These are phyloP conservation scores for Sanghuangporus baumii DNA, from an alignment of 1,284 basidiomycete species.

Conservation along the genomic window DNA sequence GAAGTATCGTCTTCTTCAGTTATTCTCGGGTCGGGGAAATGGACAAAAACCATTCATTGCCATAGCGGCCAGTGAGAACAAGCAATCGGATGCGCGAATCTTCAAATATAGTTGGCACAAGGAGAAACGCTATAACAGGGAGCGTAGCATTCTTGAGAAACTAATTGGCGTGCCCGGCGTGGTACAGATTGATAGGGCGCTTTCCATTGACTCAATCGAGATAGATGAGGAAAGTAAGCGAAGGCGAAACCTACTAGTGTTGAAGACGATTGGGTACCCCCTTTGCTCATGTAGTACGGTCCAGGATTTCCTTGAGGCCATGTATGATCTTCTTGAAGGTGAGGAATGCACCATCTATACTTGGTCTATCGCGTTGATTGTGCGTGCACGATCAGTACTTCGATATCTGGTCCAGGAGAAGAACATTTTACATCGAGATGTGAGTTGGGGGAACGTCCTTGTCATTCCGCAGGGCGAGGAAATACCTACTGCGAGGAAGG, in stretches of 20 bases:
- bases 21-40: background rate
- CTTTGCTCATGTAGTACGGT: background rate
- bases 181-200: background rate
- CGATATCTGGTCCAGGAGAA: background rate
- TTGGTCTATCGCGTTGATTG: no score
- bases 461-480: no score
- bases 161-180: background rate
- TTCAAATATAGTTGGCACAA: background rate
- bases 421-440: background rate
- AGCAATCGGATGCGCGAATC: background rate
- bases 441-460: slow-evolving; percentile 1
- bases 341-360: no score
- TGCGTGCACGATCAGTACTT: background rate
- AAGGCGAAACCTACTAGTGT: background rate
- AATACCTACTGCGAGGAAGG: no score
- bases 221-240: background rate
- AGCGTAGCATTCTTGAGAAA: background rate
- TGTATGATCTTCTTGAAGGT: slow-evolving; percentile 3
- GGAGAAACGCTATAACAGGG: background rate
- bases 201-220: background rate
- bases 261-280: background rate
- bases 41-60: background rate
- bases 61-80: background rate
- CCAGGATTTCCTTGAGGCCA: background rate
- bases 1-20: background rate